phyloP scores from a whole-genome alignment of 805 yeast species.

The Sungouiozyma ichnusensis region DNA sequence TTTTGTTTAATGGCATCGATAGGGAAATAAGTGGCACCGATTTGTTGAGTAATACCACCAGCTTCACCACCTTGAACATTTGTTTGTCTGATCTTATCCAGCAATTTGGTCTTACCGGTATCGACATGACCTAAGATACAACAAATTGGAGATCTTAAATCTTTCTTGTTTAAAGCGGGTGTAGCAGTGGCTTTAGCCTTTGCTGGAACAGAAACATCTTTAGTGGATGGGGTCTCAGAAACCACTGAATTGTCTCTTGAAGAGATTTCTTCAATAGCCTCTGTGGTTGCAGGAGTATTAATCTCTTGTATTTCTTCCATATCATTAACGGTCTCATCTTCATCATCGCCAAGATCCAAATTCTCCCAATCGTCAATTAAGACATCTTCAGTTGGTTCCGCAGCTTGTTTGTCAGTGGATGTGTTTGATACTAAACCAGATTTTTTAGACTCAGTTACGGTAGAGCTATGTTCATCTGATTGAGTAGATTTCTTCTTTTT shows the following conservation, averaged over 20 bases:
- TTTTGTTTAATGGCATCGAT: constrained; percentile 85
- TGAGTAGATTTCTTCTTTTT: constrained; percentile 45
- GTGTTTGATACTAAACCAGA: constrained; percentile 9
- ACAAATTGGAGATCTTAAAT: constrained; percentile 96
- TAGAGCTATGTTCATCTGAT: constrained; percentile 12
- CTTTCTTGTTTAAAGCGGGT: constrained; percentile 27
- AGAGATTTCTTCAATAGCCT: constrained; percentile 22
- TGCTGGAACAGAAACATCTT: constrained; percentile 17
- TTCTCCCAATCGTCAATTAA: constrained; percentile 83
- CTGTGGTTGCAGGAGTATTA: constrained; percentile 11
- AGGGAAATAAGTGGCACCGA: constrained; percentile 99
- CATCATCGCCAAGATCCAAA: constrained; percentile 50
- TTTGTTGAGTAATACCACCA: constrained; percentile 99
- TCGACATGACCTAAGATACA: constrained; percentile 99
- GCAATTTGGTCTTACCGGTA: constrained; percentile 95
- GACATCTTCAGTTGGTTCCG: constrained; percentile 40
- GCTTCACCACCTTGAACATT: constrained; percentile 99
- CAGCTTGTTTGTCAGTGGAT: constrained; percentile 20
- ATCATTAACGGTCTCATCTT: constrained; percentile 23
- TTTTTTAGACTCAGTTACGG: constrained; percentile 13
- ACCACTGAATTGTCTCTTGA: constrained; percentile 19
- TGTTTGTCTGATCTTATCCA: constrained; percentile 96
- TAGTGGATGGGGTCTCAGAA: constrained; percentile 16
- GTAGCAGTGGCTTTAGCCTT: constrained; percentile 7
- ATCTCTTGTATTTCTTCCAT: constrained; percentile 22